Conservation (phyloP, 331 rosid genomes). For the Erythrophleum ivorense region DNA sequence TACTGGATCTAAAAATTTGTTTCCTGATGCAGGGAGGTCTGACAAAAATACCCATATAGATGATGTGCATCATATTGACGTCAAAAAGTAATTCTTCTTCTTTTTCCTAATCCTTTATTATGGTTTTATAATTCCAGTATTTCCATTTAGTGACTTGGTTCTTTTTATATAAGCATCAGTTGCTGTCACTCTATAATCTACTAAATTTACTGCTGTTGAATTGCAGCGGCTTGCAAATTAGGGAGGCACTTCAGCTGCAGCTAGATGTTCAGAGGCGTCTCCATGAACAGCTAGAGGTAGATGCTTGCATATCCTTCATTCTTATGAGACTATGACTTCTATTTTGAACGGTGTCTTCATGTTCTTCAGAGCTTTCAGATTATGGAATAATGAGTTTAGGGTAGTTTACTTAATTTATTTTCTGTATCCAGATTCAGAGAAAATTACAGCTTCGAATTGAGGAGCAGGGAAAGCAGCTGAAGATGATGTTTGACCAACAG, state of each 20-base stretch:
- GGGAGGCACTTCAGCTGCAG: conserved; percentile 75
- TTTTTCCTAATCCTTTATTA: background rate
- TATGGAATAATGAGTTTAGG: background rate
- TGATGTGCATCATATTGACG: conserved; percentile 47
- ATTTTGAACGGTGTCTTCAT: background rate
- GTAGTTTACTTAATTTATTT: background rate
- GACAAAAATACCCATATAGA: conserved; percentile 48
- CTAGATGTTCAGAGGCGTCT: conserved; percentile 74
- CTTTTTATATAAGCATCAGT: background rate
- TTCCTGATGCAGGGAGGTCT: conserved; percentile 58
- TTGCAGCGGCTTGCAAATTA: conserved; percentile 67
- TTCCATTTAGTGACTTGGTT: background rate
- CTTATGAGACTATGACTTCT: background rate
- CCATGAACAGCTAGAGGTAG: conserved; percentile 78
- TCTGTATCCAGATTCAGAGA: conserved; percentile 57
- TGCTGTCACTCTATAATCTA: background rate
- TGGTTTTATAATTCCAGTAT: background rate
- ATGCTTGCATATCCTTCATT: background rate
- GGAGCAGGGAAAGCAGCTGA: conserved; percentile 58
- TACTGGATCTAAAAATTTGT: conserved; percentile 2
- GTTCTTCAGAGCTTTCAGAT: background rate
- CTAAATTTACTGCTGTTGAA: background rate
- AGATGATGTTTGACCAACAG: conserved; percentile 51
- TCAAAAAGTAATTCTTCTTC: conserved; percentile 55
- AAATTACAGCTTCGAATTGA: conserved; percentile 50